Conservation (phyloP, 75 land plant species). For the Selaginella moellendorffii region DNA sequence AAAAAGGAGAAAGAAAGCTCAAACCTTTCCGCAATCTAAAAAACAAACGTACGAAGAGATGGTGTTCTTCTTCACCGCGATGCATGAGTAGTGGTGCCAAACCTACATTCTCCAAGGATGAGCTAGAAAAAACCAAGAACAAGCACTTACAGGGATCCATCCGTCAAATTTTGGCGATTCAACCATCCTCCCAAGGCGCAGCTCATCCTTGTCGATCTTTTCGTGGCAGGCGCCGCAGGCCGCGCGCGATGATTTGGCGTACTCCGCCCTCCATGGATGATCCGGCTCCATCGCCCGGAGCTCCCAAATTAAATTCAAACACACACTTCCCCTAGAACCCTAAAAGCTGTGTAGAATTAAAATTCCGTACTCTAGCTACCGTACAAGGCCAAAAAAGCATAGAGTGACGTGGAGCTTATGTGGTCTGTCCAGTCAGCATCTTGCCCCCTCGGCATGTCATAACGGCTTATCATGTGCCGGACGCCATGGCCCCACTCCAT, state of each 20-base stretch:
- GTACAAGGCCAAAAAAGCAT: too few species aligned
- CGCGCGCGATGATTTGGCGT: slow-evolving; percentile 78
- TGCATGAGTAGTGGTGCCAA: background rate
- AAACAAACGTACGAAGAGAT: background rate
- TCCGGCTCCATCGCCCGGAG: slow-evolving; percentile 14
- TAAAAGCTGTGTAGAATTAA: too few species aligned
- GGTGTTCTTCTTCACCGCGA: background rate
- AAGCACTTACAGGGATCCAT: slow-evolving; percentile 37
- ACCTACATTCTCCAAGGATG: background rate
- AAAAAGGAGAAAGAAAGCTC: background rate
- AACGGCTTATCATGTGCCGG: background rate
- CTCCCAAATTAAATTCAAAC: too few species aligned
- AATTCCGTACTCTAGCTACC: too few species aligned
- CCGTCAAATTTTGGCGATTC: slow-evolving; percentile 71
- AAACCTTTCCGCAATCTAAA: background rate
- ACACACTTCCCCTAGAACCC: too few species aligned
- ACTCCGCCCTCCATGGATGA: slow-evolving; percentile 91
- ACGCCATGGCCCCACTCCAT: background rate
- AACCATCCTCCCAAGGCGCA: slow-evolving; percentile 73
- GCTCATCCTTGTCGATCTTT: slow-evolving; percentile 45
- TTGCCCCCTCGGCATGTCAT: background rate
- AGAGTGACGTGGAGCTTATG: too few species aligned
- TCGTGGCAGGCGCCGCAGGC: slow-evolving; percentile 66
- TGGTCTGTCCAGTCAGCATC: too few species aligned
- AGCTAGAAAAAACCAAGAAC: background rate